These are phyloP conservation scores for Biscogniauxia mediterranea DNA, from an alignment of 2,329 filamentous ascomycete genomes.

Conservation along the genomic window DNA sequence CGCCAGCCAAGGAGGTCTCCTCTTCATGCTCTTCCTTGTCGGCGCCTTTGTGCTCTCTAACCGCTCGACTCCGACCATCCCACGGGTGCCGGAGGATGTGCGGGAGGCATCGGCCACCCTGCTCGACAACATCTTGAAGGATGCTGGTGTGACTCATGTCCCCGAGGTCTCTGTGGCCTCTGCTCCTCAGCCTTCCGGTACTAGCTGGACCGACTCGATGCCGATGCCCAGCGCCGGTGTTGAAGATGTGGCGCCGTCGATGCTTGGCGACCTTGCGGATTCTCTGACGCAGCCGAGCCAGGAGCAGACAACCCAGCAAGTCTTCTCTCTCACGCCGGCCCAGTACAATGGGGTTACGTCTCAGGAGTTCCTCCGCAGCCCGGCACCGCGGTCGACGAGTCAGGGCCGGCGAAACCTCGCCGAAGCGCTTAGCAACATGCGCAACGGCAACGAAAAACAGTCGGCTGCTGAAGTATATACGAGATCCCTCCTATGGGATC, in stretches of 20 bases:
- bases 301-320: constrained; percentile 83
- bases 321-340: constrained; percentile 80
- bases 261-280: constrained; percentile 66
- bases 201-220: constrained; percentile 44
- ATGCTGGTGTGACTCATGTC: constrained; percentile 61
- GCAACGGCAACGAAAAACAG: constrained; percentile 66
- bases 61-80: constrained; percentile 67
- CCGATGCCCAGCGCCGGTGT: constrained; percentile 44
- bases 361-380: constrained; percentile 66
- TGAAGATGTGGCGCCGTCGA: constrained; percentile 53
- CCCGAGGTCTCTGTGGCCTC: constrained; percentile 43
- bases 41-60: constrained; percentile 95
- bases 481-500: constrained; percentile 88
- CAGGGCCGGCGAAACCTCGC: constrained; percentile 72
- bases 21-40: constrained; percentile 95
- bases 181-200: constrained; percentile 53
- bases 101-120: constrained; percentile 75
- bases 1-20: constrained; percentile 74
- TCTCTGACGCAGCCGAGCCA: constrained; percentile 72
- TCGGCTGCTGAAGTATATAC: constrained; percentile 87
- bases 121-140: constrained; percentile 78
- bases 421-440: constrained; percentile 78
- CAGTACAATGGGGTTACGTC: constrained; percentile 86
- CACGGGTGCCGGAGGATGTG: constrained; percentile 76
- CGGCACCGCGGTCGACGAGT: constrained; percentile 53